Evolutionary conservation across 2,329 filamentous ascomycete species (phyloP).

Genomic region (Fusarium domesticum): DNA sequence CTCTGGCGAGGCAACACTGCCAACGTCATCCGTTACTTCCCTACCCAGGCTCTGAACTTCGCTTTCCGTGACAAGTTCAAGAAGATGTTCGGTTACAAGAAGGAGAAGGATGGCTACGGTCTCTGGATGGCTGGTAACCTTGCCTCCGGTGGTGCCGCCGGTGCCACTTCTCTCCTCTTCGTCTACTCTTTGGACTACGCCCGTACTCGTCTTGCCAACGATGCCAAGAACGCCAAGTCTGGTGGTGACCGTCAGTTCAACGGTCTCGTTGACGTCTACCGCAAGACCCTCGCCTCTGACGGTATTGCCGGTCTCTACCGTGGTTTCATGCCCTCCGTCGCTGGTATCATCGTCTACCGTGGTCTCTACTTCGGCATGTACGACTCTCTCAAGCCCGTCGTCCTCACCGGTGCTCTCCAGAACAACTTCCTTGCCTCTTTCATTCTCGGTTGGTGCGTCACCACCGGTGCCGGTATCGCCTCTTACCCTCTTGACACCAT

Average conservation of each 20-base stretch:
- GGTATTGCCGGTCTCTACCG: conserved; percentile 99
- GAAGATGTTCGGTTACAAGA: conserved; percentile 99
- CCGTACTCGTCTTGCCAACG: conserved; percentile 99
- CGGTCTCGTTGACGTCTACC: conserved; percentile 98
- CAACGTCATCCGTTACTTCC: conserved; percentile 99
- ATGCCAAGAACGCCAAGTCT: conserved; percentile 97
- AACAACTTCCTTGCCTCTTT: conserved; percentile 99
- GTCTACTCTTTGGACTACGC: conserved; percentile 99
- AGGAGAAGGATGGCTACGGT: conserved; percentile 96
- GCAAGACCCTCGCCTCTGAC: conserved; percentile 98
- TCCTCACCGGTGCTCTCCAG: conserved; percentile 86
- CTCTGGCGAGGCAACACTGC: conserved; percentile 99
- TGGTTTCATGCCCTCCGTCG: conserved; percentile 99
- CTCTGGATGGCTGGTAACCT: conserved; percentile 99
- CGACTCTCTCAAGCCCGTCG: conserved; percentile 99
- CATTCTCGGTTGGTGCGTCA: conserved; percentile 97
- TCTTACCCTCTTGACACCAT: conserved; percentile 99
- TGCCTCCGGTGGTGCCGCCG: conserved; percentile 97
- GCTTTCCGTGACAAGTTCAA: conserved; percentile 99
- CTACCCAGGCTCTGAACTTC: conserved; percentile 99
- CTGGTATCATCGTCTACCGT: conserved; percentile 99
- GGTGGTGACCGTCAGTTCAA: conserved; percentile 99
- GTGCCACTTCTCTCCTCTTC: conserved; percentile 99
- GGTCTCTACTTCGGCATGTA: conserved; percentile 99
- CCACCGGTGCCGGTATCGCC: conserved; percentile 99